Evolutionary conservation across 768 basidiomycete genomes (phyloP), one percentile per base, ranked within the genome.

Genomic region (Termitomyces sp.): DNA sequence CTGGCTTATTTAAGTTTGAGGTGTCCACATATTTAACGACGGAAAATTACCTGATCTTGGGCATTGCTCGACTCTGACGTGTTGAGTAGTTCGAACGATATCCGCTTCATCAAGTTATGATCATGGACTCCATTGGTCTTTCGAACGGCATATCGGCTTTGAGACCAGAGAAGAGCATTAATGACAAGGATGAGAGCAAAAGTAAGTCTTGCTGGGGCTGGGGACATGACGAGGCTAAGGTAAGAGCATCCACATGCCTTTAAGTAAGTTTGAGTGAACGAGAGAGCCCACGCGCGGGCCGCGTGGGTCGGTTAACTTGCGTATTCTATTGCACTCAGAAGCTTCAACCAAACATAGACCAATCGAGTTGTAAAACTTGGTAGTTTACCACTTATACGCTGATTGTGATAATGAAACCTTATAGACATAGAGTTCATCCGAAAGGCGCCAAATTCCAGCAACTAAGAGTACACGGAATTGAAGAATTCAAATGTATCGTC

Each of bases 101-200:
- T 72, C 14, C 79, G 71, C 63, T 74, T 78, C 47, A 78, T 71
- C 42, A 79, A 69, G 61, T 70, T 75, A 51, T 61, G 52, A 39
- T 70, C 70, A 32, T 64, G 61, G 41, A 68, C 48, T 19, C 65
- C 55, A 54, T 60, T 66, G 34, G 64, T 32, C 48, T 39, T 61
- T 63, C 39, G 66, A 55, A 41, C 70, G 11, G 74, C 76, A 68
- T 80, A 81, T 57, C 78, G 76, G 68, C 78, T 78, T 62, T 76
- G 79, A 16, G 88, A 85, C 86, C 83, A 89, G 35, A 91, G 75
- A 21, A 88, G 52, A 64, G 78, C 78, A 60, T 86, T 85, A 46
- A 85, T 42, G 57, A 79, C 64, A 66, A 91, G 70, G 44, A 79
- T 66, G 55, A 76, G 59, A 28, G 80, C 70, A 61, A 91, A 80